phyloP scores from a whole-genome alignment of 1,139 yeast species.

The Saccharomycopsis crataegensis region DNA sequence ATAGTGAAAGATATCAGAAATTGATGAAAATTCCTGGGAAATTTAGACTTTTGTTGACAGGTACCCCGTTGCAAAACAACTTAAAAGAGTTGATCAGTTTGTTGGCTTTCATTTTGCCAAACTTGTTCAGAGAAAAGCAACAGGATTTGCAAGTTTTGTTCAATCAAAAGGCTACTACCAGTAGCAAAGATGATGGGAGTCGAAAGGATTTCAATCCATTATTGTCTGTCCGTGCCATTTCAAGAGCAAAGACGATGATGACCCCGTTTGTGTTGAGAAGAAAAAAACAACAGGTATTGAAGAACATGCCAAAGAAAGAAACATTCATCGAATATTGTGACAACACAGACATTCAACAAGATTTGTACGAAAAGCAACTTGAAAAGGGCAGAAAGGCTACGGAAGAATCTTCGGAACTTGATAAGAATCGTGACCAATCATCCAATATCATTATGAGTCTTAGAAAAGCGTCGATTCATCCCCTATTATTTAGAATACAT shows the following conservation, averaged over 20 bases:
- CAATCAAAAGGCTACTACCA: slow-evolving; percentile 70
- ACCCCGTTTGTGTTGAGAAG: slow-evolving; percentile 93
- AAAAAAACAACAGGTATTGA: slow-evolving; percentile 83
- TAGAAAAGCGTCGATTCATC: slow-evolving; percentile 72
- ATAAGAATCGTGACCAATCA: slow-evolving; percentile 33
- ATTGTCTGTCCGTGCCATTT: slow-evolving; percentile 82
- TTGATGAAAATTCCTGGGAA: slow-evolving; percentile 75
- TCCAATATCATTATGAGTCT: slow-evolving; percentile 60
- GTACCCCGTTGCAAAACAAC: slow-evolving; percentile 95
- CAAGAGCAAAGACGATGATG: slow-evolving; percentile 96
- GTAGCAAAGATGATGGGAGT: slow-evolving; percentile 28
- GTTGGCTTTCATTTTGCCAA: slow-evolving; percentile 84
- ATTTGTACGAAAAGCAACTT: slow-evolving; percentile 55
- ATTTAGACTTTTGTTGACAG: slow-evolving; percentile 81
- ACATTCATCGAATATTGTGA: slow-evolving; percentile 61
- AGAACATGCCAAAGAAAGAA: slow-evolving; percentile 74
- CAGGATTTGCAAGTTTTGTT: slow-evolving; percentile 79
- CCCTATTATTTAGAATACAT: slow-evolving; percentile 54
- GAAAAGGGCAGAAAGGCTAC: slow-evolving; percentile 37
- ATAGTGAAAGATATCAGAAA: slow-evolving; percentile 78
- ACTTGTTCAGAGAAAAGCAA: slow-evolving; percentile 68
- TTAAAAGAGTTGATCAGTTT: slow-evolving; percentile 83
- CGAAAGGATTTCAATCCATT: slow-evolving; percentile 63
- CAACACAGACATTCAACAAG: slow-evolving; percentile 48
- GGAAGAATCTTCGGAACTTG: slow-evolving; percentile 38